A percentile compares a stretch with the other conserved stretches of the same genome.
These are phyloP conservation scores for Moringa oleifera DNA, from an alignment of 345 rosid genomes.

Conservation along the genomic window DNA sequence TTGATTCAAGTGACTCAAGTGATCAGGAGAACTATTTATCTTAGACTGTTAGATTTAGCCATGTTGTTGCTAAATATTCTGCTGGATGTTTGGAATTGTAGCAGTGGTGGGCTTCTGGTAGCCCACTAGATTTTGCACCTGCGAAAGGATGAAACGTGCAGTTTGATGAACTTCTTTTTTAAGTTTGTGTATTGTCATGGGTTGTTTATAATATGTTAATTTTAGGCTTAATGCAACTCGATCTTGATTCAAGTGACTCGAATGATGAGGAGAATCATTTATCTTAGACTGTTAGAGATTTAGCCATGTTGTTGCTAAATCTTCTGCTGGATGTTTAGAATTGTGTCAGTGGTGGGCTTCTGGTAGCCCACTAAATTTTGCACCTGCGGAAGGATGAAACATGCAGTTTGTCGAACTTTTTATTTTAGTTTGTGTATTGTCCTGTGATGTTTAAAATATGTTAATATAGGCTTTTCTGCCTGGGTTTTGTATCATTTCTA, in stretches of 20 bases:
- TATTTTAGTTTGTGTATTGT: background rate
- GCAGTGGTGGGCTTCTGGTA: slow-evolving; percentile 8
- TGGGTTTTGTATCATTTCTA: background rate
- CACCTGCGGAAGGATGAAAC: slow-evolving; percentile 6
- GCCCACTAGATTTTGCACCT: slow-evolving; percentile 1
- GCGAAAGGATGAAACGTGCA: slow-evolving; percentile 7
- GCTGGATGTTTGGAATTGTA: slow-evolving; percentile 15
- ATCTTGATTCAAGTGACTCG: slow-evolving; percentile 37
- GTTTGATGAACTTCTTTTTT: slow-evolving; percentile 8
- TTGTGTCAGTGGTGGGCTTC: slow-evolving; percentile 8
- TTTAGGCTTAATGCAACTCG: slow-evolving; percentile 27
- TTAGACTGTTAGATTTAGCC: slow-evolving; percentile 15
- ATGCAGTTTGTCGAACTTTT: slow-evolving; percentile 10
- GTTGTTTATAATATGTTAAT: background rate
- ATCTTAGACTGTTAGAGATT: slow-evolving; percentile 15
- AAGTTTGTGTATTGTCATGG: background rate
- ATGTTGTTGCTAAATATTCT: slow-evolving; percentile 1
- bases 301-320: background rate
- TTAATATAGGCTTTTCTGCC: background rate
- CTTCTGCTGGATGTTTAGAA: slow-evolving; percentile 16
- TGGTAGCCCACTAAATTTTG: slow-evolving; percentile 4
- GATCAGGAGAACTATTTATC: slow-evolving; percentile 39
- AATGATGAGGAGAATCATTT: slow-evolving; percentile 46
- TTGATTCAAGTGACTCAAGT: slow-evolving; percentile 41
- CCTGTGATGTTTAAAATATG: background rate